A percentile compares a stretch with the other conserved stretches of the same genome.
Conservation (phyloP, 352 stramenopile genomes). For the Pythium guiyangense region DNA sequence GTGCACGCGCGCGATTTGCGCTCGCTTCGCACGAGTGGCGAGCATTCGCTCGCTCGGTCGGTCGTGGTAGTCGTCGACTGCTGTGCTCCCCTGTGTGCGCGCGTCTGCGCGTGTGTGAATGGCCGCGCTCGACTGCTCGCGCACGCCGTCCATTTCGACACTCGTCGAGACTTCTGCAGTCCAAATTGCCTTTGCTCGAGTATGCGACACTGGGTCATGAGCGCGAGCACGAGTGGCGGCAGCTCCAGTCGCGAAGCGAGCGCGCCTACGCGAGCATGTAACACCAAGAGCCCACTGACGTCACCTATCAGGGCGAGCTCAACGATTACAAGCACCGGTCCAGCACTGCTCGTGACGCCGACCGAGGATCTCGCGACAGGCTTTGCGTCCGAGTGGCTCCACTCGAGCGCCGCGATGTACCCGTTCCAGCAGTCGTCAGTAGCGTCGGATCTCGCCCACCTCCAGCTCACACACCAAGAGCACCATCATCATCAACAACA, state of each 20-base stretch:
- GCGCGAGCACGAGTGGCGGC: not conserved
- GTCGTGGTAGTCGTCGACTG: no score
- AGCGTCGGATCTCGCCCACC: conserved; percentile 1
- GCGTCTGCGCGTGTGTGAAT: no score
- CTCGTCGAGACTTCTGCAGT: no score
- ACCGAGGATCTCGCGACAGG: conserved; percentile 7
- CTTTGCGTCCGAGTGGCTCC: conserved; percentile 3
- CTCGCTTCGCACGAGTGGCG: no score
- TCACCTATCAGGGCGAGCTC: conserved; percentile 1
- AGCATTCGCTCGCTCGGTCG: no score
- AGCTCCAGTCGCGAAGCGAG: not conserved
- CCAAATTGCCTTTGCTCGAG: not conserved
- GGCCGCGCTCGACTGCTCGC: no score
- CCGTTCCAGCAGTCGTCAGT: conserved; percentile 1
- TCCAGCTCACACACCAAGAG: not conserved
- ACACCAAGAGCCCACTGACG: conserved; percentile 9
- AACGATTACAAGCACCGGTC: not conserved
- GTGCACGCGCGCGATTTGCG: no score
- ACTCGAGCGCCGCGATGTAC: conserved; percentile 1
- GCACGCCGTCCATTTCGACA: no score
- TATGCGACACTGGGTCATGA: conserved; percentile 11
- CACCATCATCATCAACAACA: conserved; percentile 23
- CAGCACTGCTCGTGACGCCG: conserved; percentile 1
- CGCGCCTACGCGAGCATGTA: not conserved
- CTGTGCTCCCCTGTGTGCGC: no score